Evolutionary conservation across 225 moss, liverwort and hornwort species (phyloP).

Genomic region (Neckera pumila): DNA sequence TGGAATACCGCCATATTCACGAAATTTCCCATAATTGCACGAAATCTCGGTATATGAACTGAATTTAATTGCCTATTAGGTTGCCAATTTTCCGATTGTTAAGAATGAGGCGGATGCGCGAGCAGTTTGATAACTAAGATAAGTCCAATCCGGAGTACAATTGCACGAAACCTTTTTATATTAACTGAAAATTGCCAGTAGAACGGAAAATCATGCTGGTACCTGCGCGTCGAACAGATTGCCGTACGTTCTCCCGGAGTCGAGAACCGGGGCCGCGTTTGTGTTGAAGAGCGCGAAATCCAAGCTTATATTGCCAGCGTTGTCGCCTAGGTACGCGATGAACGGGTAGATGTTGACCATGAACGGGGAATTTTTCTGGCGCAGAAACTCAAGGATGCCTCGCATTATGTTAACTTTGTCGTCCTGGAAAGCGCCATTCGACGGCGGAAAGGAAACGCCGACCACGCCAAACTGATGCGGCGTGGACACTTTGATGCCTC

Average conservation of each 20-base stretch:
- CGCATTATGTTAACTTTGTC: not conserved
- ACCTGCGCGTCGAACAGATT: conserved; percentile 17
- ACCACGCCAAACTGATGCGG: not conserved
- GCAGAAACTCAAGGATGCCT: conserved; percentile 38
- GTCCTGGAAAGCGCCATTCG: not conserved
- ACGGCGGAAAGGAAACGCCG: not conserved
- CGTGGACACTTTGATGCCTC: conserved; percentile 12
- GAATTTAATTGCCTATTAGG: not conserved
- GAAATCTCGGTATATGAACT: not conserved
- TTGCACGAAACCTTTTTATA: not conserved
- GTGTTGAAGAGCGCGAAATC: conserved; percentile 38
- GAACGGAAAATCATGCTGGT: not conserved
- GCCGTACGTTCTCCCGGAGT: conserved; percentile 23
- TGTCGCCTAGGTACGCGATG: conserved; percentile 28
- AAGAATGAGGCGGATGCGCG: not conserved
- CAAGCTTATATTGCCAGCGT: not conserved
- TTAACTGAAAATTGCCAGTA: not conserved
- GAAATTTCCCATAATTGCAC: too few relatives aligned
- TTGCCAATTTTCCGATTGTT: too few relatives aligned
- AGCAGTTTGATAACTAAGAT: not conserved
- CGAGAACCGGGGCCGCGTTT: not conserved
- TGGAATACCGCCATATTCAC: too few relatives aligned
- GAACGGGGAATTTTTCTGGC: conserved; percentile 30
- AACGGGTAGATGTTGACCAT: conserved; percentile 71
- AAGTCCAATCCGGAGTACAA: not conserved